phyloP scores from a whole-genome alignment of 208 protist species.

The Strigomonas culicis region DNA sequence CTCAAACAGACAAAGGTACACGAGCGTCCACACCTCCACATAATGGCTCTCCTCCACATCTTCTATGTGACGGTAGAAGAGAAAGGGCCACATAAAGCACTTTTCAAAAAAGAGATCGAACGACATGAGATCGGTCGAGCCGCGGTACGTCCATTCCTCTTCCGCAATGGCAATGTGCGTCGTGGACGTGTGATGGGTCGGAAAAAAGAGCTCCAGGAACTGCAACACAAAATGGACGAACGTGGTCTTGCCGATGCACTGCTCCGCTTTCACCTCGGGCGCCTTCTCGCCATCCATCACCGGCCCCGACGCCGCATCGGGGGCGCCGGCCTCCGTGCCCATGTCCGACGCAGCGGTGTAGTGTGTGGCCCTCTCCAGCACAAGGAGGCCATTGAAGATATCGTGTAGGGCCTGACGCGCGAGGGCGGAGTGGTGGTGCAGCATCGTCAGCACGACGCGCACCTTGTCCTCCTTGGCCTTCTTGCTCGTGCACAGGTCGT shows the following conservation, averaged over 20 bases:
- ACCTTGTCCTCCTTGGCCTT: not conserved
- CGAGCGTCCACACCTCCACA: constrained; percentile 74
- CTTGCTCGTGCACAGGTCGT: not conserved
- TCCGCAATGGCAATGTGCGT: constrained; percentile 70
- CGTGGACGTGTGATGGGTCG: constrained; percentile 30
- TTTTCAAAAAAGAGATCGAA: constrained; percentile 82
- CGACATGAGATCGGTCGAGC: constrained; percentile 59
- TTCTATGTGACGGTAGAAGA: constrained; percentile 67
- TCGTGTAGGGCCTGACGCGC: constrained; percentile 60
- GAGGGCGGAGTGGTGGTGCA: constrained; percentile 38
- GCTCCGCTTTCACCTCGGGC: too few relatives aligned
- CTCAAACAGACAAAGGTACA: constrained; percentile 69
- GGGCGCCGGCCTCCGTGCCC: not conserved
- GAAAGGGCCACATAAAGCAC: constrained; percentile 78
- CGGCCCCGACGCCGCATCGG: too few relatives aligned
- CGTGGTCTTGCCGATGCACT: constrained; percentile 43
- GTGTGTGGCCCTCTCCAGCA: constrained; percentile 39
- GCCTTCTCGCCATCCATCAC: too few relatives aligned
- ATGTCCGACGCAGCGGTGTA: not conserved
- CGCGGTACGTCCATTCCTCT: constrained; percentile 85
- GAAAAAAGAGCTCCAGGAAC: constrained; percentile 82
- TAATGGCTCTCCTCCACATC: constrained; percentile 49
- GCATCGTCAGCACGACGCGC: not conserved
- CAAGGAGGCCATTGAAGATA: constrained; percentile 63
- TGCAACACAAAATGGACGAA: constrained; percentile 75